Base-by-base conservation (phyloP, 2,329 filamentous ascomycete species). In the Arthrobotrys musiformis region DNA sequence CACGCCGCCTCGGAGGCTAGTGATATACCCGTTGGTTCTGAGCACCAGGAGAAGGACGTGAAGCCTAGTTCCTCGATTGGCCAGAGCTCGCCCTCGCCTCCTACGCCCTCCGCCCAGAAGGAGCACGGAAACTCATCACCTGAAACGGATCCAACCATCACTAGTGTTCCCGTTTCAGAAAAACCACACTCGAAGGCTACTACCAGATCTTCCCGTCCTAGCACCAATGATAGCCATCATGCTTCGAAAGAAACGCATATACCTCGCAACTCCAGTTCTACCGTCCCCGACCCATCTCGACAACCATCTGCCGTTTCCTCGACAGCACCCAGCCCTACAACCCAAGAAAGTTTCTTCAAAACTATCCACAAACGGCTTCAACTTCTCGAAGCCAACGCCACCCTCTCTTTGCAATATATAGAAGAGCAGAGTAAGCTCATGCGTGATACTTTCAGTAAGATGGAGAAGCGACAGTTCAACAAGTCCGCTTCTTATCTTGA, bases 281-380 rank as follows among this genome's bases (percentile, higher is more conserved):
- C 78, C 44, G 78, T 63, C 61, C 28, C 48, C 67, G 82, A 52
- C 79, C 81, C 83, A 69, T 46, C 54, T 37, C 85, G 80, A 81
- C 85, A 83, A 24, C 73, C 83, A 58, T 79, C 84, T 26, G 80
- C 84, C 26, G 84, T 86, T 22, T 58, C 64, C 7, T 81, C 86
- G 0, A 82, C 86, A 6, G 83, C 87, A 1, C 84, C 91, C 0
- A 88, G 90, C 0, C 94, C 94, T 1, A 93, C 94, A 0, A 95
- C 96, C 0, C 95, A 99, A 83, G 95, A 99, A 82, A 95, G 92
- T 1, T 98, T 99, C 84, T 99, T 97, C 87, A 98, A 98, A 83
- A 93, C 93, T 2, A 91, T 98, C 7, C 93, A 94, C 79, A 98
- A 98, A 83, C 92, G 95, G 0, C 87, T 99, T 3, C 92, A 94